These are phyloP conservation scores for Amaranthus cruentus DNA, from an alignment of 148 eudicot species.

Conservation along the genomic window DNA sequence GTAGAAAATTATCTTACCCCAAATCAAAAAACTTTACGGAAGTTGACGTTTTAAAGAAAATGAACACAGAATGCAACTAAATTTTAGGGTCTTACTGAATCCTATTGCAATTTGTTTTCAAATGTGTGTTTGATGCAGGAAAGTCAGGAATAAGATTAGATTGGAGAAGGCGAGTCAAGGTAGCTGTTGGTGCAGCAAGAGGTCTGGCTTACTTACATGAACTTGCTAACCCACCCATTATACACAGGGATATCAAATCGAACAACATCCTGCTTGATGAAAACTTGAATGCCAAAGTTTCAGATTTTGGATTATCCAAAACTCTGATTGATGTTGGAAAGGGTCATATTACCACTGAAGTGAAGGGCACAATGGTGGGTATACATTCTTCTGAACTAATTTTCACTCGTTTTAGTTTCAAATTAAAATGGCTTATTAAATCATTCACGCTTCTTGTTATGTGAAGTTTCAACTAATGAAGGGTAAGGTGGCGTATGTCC, in stretches of 20 bases:
- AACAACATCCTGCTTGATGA: slow-evolving; percentile 25
- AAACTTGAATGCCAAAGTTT: slow-evolving; percentile 79
- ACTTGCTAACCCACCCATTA: slow-evolving; percentile 81
- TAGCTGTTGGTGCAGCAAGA: slow-evolving; percentile 85
- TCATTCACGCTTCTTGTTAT: not conserved
- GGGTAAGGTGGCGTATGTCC: not conserved
- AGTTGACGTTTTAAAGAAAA: not conserved
- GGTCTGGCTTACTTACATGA: slow-evolving; percentile 88
- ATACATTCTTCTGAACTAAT: not conserved
- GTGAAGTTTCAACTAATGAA: not conserved
- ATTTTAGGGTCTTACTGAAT: not conserved
- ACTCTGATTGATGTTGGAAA: slow-evolving; percentile 58
- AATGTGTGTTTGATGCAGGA: slow-evolving; percentile 36
- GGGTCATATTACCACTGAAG: slow-evolving; percentile 84
- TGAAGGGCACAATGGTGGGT: slow-evolving; percentile 84
- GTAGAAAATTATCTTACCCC: no score
- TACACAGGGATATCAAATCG: slow-evolving; percentile 27
- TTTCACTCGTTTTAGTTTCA: no score
- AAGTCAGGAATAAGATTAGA: slow-evolving; percentile 73
- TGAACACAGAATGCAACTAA: not conserved
- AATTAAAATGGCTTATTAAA: no score
- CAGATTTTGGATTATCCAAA: slow-evolving; percentile 86
- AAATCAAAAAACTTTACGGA: no score
- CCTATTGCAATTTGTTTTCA: not conserved
- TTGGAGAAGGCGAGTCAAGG: slow-evolving; percentile 74